phyloP scores from a whole-genome alignment of 1,139 yeast species.

The Kurtzmaniella quercitrusa region DNA sequence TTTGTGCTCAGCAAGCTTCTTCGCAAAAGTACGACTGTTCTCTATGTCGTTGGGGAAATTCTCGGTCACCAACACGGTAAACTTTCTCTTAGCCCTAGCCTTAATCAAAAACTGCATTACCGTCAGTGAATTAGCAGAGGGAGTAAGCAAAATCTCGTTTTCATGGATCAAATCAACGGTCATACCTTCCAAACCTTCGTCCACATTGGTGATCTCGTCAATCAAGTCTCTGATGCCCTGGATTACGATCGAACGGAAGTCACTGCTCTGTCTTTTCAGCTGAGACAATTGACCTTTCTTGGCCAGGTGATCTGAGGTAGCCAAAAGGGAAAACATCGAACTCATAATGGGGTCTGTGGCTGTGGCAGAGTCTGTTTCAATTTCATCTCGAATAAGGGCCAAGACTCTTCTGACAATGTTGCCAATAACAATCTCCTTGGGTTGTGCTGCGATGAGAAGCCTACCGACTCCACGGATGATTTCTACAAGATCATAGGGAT shows the following conservation, averaged over 20 bases:
- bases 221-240: constrained; percentile 92
- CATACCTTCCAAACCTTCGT: constrained; percentile 87
- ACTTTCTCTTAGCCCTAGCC: constrained; percentile 85
- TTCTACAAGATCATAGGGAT: constrained; percentile 64
- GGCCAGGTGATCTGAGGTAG: constrained; percentile 36
- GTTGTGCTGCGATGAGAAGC: constrained; percentile 58
- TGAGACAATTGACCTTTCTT: constrained; percentile 23
- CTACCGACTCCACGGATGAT: constrained; percentile 67
- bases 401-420: constrained; percentile 87
- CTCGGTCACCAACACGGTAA: constrained; percentile 90
- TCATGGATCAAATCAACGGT: constrained; percentile 93
- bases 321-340: constrained; percentile 83
- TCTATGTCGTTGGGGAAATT: constrained; percentile 83
- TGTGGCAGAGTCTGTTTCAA: constrained; percentile 44
- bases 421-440: constrained; percentile 82
- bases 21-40: constrained; percentile 75
- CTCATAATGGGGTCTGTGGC: constrained; percentile 57
- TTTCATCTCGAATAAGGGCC: constrained; percentile 84
- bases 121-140: constrained; percentile 89
- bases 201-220: constrained; percentile 86
- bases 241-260: constrained; percentile 80
- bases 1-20: constrained; percentile 74
- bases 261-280: constrained; percentile 48
- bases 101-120: constrained; percentile 81
- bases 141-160: constrained; percentile 84